phyloP scores from a whole-genome alignment of 352 stramenopile genomes.

The Phytophthora pini region DNA sequence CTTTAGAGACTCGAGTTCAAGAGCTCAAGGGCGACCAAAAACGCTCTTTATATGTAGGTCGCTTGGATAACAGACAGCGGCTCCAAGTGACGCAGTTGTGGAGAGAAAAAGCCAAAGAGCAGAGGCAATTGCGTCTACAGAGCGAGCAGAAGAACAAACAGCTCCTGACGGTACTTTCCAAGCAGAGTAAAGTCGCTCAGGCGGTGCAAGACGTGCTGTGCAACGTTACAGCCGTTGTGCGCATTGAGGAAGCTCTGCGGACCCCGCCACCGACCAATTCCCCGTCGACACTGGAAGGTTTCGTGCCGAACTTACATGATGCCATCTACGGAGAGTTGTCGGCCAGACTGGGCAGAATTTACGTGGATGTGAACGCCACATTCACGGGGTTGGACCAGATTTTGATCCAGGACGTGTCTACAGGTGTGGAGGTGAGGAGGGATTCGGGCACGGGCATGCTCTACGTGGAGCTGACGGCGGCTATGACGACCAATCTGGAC shows the following conservation, averaged over 20 bases:
- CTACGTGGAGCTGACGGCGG: conserved; percentile 23
- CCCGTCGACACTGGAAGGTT: conserved; percentile 10
- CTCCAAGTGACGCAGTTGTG: conserved; percentile 12
- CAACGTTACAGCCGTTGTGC: conserved; percentile 20
- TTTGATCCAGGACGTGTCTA: conserved; percentile 3
- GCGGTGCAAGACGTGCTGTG: conserved; percentile 13
- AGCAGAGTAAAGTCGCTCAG: conserved; percentile 20
- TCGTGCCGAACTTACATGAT: conserved; percentile 26
- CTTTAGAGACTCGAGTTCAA: conserved; percentile 14
- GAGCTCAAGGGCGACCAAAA: conserved; percentile 12
- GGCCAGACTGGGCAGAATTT: conserved; percentile 10
- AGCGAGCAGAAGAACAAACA: conserved; percentile 21
- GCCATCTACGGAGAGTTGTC: conserved; percentile 30
- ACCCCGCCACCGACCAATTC: conserved; percentile 16
- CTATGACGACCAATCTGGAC: conserved; percentile 5
- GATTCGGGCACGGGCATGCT: conserved; percentile 14
- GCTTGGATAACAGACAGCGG: conserved; percentile 20
- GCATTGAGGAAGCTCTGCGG: conserved; percentile 29
- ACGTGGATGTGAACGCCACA: conserved; percentile 10
- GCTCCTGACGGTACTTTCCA: conserved; percentile 15
- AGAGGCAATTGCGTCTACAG: conserved; percentile 18
- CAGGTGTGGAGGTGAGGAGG: conserved; percentile 12
- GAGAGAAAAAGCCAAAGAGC: conserved; percentile 12
- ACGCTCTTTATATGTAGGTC: not conserved
- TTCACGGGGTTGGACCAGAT: not conserved